Evolutionary conservation across 768 basidiomycete genomes (phyloP).

Genomic region (Tylopilus vinaceipallidus): DNA sequence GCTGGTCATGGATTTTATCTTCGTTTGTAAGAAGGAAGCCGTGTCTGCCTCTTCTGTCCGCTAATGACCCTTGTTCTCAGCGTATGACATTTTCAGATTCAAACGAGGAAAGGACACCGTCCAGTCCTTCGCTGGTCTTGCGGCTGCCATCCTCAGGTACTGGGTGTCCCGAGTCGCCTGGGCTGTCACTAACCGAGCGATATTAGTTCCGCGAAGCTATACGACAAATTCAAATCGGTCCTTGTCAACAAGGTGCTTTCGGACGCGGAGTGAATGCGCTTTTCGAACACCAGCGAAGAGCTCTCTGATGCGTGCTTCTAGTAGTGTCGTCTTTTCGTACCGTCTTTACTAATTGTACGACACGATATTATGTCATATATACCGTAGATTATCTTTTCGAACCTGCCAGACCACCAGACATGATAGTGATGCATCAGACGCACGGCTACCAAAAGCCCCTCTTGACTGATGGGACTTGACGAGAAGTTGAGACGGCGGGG

Average conservation of each 20-base stretch:
- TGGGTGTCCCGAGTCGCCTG: conserved; percentile 3
- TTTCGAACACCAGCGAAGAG: background rate
- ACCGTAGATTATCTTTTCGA: conserved; percentile 11
- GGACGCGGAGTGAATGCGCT: conserved; percentile 16
- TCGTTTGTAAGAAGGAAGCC: conserved; percentile 61
- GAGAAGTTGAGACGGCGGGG: conserved; percentile 1
- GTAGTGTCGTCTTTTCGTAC: no score
- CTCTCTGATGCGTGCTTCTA: background rate
- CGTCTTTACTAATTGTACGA: background rate
- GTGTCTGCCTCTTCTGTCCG: conserved; percentile 20
- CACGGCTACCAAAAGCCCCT: conserved; percentile 24
- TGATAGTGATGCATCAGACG: background rate
- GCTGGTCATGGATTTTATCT: conserved; percentile 80
- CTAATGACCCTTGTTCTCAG: conserved; percentile 37
- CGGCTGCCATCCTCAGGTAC: conserved; percentile 73
- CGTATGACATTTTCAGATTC: conserved; percentile 76
- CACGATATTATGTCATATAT: conserved; percentile 11
- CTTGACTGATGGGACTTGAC: background rate
- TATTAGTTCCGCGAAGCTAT: conserved; percentile 69
- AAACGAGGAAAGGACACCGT: conserved; percentile 58
- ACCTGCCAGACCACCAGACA: background rate
- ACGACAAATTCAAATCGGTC: conserved; percentile 63
- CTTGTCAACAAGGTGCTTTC: conserved; percentile 50
- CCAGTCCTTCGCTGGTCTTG: conserved; percentile 65
- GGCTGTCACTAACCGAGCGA: conserved; percentile 2